Conservation (phyloP, 371 early-diverging fungal genomes). For the Actinomortierella wolfii region DNA sequence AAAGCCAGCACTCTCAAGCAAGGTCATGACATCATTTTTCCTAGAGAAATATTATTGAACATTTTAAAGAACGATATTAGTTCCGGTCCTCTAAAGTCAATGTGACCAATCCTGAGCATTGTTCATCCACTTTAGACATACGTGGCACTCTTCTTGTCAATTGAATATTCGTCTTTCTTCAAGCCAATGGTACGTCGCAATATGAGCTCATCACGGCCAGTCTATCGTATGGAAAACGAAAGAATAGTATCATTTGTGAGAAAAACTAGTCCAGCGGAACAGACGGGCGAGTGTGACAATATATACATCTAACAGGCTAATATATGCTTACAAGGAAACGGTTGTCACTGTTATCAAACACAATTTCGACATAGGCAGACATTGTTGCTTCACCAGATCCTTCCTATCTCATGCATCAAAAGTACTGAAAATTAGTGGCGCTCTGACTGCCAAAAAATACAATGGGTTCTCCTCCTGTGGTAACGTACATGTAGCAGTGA, state of each 20-base stretch:
- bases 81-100: no score
- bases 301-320: not conserved
- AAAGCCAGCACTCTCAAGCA: slow-evolving; percentile 98
- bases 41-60: slow-evolving; percentile 52
- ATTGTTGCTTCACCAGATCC: slow-evolving; percentile 92
- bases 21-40: slow-evolving; percentile 90
- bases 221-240: slow-evolving; percentile 53
- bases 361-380: slow-evolving; percentile 97
- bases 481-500: slow-evolving; percentile 85
- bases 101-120: no score
- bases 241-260: slow-evolving; percentile 7
- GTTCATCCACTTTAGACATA: slow-evolving; percentile 28
- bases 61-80: no score
- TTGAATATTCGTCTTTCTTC: slow-evolving; percentile 97
- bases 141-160: slow-evolving; percentile 91
- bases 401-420: slow-evolving; percentile 64
- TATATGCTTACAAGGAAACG: slow-evolving; percentile 85
- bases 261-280: not conserved
- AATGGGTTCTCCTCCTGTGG: slow-evolving; percentile 10
- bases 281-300: not conserved
- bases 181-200: slow-evolving; percentile 94
- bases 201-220: slow-evolving; percentile 87
- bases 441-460: not conserved
- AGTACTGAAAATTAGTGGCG: slow-evolving; percentile 27
- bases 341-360: slow-evolving; percentile 95